phyloP scores from a whole-genome alignment of 106 monocot species.

The Apostasia shenzhenica region DNA sequence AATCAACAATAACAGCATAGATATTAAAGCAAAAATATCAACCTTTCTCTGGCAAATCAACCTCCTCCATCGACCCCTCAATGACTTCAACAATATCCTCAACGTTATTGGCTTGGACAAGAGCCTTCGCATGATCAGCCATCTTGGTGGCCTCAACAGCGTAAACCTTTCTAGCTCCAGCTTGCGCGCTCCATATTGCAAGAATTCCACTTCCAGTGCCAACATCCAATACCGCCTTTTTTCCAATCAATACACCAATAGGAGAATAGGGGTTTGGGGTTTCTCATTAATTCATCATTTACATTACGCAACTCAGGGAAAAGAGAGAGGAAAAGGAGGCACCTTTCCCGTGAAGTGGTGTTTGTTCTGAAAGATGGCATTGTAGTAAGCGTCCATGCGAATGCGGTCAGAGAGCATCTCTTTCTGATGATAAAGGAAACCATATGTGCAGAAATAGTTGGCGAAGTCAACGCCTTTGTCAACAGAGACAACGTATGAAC shows the following conservation, averaged over 20 bases:
- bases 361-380: slow-evolving; percentile 69
- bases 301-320: neutral
- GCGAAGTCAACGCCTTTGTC: slow-evolving; percentile 91
- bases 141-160: slow-evolving; percentile 98
- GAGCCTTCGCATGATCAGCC: slow-evolving; percentile 77
- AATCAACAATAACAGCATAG: neutral
- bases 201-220: slow-evolving; percentile 97
- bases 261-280: neutral
- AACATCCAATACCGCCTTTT: slow-evolving; percentile 80
- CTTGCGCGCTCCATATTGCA: slow-evolving; percentile 93
- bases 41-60: slow-evolving; percentile 90
- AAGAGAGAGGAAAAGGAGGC: neutral
- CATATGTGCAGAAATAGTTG: slow-evolving; percentile 99
- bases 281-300: neutral
- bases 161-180: slow-evolving; percentile 88
- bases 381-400: slow-evolving; percentile 94
- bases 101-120: slow-evolving; percentile 60
- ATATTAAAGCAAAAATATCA: neutral
- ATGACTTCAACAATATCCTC: slow-evolving; percentile 77
- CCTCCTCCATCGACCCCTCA: slow-evolving; percentile 87
- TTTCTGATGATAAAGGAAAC: slow-evolving; percentile 93
- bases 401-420: slow-evolving; percentile 97
- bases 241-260: neutral
- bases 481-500: neutral
- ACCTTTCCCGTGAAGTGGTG: slow-evolving; percentile 90